These are phyloP conservation scores for Dunaliella sp. DNA, from an alignment of 139 green algal genomes.

Conservation along the genomic window DNA sequence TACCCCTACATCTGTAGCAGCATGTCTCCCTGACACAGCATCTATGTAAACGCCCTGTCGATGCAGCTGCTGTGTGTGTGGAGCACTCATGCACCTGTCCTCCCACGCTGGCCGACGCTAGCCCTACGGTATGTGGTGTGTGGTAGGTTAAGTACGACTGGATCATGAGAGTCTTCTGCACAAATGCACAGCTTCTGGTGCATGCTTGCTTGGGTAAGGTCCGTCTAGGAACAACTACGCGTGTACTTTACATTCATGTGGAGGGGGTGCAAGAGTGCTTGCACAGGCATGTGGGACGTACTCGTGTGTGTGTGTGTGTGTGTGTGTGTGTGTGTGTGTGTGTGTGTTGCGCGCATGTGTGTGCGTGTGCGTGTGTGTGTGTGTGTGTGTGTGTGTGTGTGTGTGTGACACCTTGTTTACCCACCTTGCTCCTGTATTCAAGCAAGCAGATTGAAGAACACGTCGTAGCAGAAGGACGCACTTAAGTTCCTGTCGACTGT, in stretches of 20 bases:
- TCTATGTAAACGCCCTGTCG: background rate
- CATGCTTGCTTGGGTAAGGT: background rate
- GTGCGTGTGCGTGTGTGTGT: background rate
- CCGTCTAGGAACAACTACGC: background rate
- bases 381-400: background rate
- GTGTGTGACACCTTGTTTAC: background rate
- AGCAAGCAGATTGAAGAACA: too few species aligned
- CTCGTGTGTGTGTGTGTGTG: background rate
- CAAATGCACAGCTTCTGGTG: background rate
- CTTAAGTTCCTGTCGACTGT: background rate
- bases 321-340: background rate
- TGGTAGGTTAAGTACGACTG: background rate
- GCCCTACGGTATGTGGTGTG: background rate
- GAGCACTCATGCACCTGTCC: background rate
- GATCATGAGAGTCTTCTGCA: background rate
- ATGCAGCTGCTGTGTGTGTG: background rate
- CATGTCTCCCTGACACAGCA: background rate
- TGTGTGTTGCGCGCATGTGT: background rate
- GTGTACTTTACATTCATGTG: background rate
- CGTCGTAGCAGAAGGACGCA: too few species aligned
- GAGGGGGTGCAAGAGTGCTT: background rate
- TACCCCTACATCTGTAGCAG: background rate
- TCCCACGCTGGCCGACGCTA: background rate
- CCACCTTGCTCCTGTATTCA: too few species aligned
- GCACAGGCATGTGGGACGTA: background rate